These are phyloP conservation scores for Fraxinus baroniana DNA, from an alignment of 305 asterid species.

Conservation along the genomic window DNA sequence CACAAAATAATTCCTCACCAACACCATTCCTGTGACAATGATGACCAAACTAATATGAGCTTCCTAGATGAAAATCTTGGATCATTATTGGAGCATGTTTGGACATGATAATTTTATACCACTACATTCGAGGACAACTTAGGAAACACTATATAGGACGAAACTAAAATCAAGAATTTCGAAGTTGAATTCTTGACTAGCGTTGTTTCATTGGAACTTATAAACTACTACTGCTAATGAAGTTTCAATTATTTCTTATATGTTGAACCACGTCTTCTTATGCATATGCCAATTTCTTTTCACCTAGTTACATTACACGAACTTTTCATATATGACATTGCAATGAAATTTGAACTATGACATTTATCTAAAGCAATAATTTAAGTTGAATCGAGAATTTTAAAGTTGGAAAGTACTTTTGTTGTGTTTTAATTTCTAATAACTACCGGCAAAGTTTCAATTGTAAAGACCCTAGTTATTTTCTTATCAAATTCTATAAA, in stretches of 20 bases:
- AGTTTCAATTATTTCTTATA: neutral
- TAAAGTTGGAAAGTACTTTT: neutral
- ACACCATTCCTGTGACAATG: conserved; percentile 19
- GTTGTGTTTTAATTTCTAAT: neutral
- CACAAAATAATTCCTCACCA: conserved; percentile 27
- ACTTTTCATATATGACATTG: neutral
- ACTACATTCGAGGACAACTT: neutral
- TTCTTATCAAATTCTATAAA: too few species aligned
- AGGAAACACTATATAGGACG: neutral
- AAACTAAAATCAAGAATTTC: neutral
- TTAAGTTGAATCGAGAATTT: neutral
- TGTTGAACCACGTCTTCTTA: too few species aligned
- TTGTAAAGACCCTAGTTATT: neutral
- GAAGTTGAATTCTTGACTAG: neutral
- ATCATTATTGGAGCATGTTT: conserved; percentile 36
- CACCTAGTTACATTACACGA: neutral
- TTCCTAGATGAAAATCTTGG: conserved; percentile 42
- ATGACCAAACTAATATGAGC: conserved; percentile 17
- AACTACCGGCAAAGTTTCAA: neutral
- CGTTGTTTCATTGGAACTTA: neutral
- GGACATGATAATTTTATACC: conserved; percentile 31
- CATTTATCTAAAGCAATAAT: neutral
- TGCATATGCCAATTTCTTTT: neutral
- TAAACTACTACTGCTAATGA: neutral
- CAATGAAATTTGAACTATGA: neutral